phyloP scores from a whole-genome alignment of 73 alveolate species.

The Uronychia setigera region DNA sequence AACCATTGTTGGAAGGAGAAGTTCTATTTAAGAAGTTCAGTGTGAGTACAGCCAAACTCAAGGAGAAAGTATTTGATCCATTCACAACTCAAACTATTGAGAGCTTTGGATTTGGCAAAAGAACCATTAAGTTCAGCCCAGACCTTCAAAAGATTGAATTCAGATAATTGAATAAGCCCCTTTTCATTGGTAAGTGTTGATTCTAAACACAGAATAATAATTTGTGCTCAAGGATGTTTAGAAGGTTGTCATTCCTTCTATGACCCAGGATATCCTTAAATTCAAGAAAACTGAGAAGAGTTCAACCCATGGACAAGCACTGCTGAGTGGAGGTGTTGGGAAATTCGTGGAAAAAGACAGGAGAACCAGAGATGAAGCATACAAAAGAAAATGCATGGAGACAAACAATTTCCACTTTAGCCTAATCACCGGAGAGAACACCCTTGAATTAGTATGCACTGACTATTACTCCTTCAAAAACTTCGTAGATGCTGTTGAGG shows the following conservation, averaged over 20 bases:
- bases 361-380: slow-evolving; percentile 15
- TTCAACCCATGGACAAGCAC: not conserved
- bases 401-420: slow-evolving; percentile 31
- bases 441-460: slow-evolving; percentile 30
- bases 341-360: not conserved
- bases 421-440: slow-evolving; percentile 26
- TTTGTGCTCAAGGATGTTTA: not conserved
- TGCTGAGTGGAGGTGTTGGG: not conserved
- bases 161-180: not conserved
- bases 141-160: slow-evolving; percentile 9
- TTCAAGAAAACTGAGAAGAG: slow-evolving; percentile 4
- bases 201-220: not conserved
- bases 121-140: slow-evolving; percentile 32
- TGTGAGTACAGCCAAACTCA: slow-evolving; percentile 32
- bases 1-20: slow-evolving; percentile 49
- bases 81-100: slow-evolving; percentile 32
- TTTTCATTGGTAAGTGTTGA: not conserved
- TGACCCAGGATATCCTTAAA: slow-evolving; percentile 29
- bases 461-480: slow-evolving; percentile 41
- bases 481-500: slow-evolving; percentile 44
- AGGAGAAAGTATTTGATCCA: slow-evolving; percentile 44
- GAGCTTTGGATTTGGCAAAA: slow-evolving; percentile 54
- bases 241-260: slow-evolving; percentile 23
- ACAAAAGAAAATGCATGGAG: slow-evolving; percentile 20
- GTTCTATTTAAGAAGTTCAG: slow-evolving; percentile 51